These are phyloP conservation scores for Kodamaea laetipori DNA, from an alignment of 805 yeast species.

Conservation along the genomic window DNA sequence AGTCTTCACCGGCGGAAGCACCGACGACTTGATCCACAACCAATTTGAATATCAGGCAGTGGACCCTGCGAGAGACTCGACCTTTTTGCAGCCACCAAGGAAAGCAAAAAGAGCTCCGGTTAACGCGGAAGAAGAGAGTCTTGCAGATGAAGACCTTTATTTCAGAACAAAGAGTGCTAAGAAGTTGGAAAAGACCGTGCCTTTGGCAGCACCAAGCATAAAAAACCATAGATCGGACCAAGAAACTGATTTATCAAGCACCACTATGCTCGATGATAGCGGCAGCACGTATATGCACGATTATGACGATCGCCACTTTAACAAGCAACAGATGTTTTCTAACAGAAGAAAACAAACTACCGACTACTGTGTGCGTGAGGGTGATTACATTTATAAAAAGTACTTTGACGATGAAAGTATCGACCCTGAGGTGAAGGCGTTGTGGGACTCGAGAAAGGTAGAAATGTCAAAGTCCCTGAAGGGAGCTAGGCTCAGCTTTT, in stretches of 20 bases:
- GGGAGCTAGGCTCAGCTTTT: not conserved
- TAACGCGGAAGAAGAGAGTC: conserved; percentile 14
- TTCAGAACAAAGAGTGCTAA: conserved; percentile 20
- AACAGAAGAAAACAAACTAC: conserved; percentile 24
- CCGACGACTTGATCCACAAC: conserved; percentile 11
- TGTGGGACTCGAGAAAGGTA: conserved; percentile 52
- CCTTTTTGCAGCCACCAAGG: conserved; percentile 14
- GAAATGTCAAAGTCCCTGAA: conserved; percentile 1
- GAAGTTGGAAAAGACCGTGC: conserved; percentile 8
- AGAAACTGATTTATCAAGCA: not conserved
- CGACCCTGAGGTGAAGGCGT: conserved; percentile 52
- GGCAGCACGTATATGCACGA: not conserved
- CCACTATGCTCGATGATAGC: conserved; percentile 2
- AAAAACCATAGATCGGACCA: not conserved
- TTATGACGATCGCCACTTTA: conserved; percentile 2
- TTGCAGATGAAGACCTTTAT: conserved; percentile 19
- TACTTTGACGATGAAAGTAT: conserved; percentile 42
- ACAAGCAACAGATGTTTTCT: conserved; percentile 13
- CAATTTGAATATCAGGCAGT: conserved; percentile 33
- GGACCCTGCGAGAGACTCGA: conserved; percentile 3
- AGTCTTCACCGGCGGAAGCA: not conserved
- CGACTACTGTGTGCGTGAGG: conserved; percentile 64
- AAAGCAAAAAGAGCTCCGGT: not conserved
- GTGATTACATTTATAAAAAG: conserved; percentile 52
- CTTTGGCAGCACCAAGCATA: not conserved